Base-by-base conservation (phyloP, 2,329 filamentous ascomycete genomes). In the Microdochium bolleyi region DNA sequence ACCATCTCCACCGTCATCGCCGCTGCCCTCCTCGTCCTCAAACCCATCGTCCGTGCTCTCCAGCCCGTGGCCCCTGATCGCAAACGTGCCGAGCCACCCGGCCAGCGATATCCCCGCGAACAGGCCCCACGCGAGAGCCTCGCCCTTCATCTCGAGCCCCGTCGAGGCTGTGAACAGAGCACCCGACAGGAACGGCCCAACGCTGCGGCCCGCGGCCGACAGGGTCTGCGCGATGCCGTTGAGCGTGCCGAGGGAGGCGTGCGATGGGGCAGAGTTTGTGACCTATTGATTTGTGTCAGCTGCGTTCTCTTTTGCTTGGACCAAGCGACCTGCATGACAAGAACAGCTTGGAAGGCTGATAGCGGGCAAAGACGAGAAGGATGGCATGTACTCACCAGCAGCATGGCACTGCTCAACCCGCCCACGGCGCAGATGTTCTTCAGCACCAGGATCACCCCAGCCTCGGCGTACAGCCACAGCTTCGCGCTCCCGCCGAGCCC, bases 211-310 rank as follows among this genome's bases (percentile, higher is more conserved):
- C 0, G 89, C 89, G 0, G 94, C 94, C 0, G 90, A 95, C 0
- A 99, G 82, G 0, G 91, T 96, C 69, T 99, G 94, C 0, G 94
- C 94, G 30, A 97, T 80, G 10, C 94, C 94, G 63, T 99, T 96
- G 24, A 99, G 77, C 0, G 89, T 91, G 2, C 94, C 94, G 0
- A 99, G 79, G 0, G 89, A 91, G 4, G 87, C 84, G 67, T 92
- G 82, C 8, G 92, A 90, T 0, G 91, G 89, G 0, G 91, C 89
- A 1, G 89, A 95, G 62, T 99, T 99, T 37, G 91, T 97, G 59
- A 99, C 92, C 88, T 92, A 24, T 38, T 38, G 11, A 34, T 9
- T 16, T 9, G 9, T 9, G 16, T 9, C 30, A 34, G 9, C 9
- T 34, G 9, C 9, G 30, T 16, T 34, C 16, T 34, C 9, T 9